Percentiles rank a stretch among this genome's conserved stretches.
Conservation (phyloP, 352 stramenopile species). For the Globisporangium solare region DNA sequence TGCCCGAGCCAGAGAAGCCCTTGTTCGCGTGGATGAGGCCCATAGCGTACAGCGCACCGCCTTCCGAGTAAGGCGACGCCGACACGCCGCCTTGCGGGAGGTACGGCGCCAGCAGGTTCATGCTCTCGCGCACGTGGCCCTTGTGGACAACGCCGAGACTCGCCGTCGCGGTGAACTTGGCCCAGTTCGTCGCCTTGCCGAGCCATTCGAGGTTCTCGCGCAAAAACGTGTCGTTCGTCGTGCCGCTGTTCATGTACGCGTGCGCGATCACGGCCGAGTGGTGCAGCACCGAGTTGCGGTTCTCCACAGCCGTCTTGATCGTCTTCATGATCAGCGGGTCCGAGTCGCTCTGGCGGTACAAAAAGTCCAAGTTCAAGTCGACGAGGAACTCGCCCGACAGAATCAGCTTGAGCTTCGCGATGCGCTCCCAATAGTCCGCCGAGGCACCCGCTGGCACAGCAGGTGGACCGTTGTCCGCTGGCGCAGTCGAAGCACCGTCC, state of each 20-base stretch:
- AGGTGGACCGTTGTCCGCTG: conserved; percentile 22
- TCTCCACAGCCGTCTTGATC: conserved; percentile 92
- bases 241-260: conserved; percentile 97
- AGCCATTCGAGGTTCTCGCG: conserved; percentile 99
- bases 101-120: conserved; percentile 97
- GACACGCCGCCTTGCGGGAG: conserved; percentile 89
- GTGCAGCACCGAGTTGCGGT: conserved; percentile 96
- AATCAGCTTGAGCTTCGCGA: conserved; percentile 87
- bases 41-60: conserved; percentile 96
- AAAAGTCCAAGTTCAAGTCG: conserved; percentile 92
- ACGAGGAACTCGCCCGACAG: conserved; percentile 88
- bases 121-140: conserved; percentile 96
- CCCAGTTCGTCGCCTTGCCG: conserved; percentile 98
- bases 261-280: conserved; percentile 97
- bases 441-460: conserved; percentile 37
- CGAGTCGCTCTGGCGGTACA: conserved; percentile 88
- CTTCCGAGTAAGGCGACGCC: conserved; percentile 95
- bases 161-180: conserved; percentile 98
- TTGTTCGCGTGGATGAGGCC: conserved; percentile 98
- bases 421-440: conserved; percentile 75
- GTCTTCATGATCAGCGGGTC: conserved; percentile 93
- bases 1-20: conserved; percentile 79
- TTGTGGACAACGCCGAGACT: conserved; percentile 98
- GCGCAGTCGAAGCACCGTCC: conserved; percentile 11
- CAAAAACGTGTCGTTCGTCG: conserved; percentile 96